phyloP scores from a whole-genome alignment of 2,329 filamentous ascomycete genomes.

The Phialocephala sp. region DNA sequence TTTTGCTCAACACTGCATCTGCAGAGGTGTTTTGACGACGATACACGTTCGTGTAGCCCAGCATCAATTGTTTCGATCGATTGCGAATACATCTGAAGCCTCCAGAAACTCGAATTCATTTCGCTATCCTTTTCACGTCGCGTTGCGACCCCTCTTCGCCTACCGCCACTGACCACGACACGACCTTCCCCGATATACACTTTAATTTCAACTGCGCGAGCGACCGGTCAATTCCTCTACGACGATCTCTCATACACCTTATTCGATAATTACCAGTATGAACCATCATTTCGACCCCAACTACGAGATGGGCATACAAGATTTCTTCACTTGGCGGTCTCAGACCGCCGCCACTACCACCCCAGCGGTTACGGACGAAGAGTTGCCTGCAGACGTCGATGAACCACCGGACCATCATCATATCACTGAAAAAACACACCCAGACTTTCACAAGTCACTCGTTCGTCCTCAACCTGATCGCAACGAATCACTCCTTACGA shows the following conservation, averaged over 20 bases:
- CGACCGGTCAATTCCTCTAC: not conserved
- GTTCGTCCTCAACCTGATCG: slow-evolving; percentile 57
- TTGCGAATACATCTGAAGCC: slow-evolving; percentile 20
- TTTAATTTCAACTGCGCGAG: slow-evolving; percentile 22
- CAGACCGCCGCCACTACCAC: slow-evolving; percentile 44
- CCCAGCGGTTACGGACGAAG: slow-evolving; percentile 57
- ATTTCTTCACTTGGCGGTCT: slow-evolving; percentile 53
- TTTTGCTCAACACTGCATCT: slow-evolving; percentile 28
- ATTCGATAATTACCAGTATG: slow-evolving; percentile 23
- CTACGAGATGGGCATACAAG: slow-evolving; percentile 39
- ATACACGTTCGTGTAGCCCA: slow-evolving; percentile 14
- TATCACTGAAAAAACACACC: slow-evolving; percentile 23
- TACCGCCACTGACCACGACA: slow-evolving; percentile 21
- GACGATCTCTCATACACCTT: slow-evolving; percentile 12
- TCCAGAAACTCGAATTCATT: slow-evolving; percentile 13
- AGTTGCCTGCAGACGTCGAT: slow-evolving; percentile 77
- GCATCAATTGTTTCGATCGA: slow-evolving; percentile 15
- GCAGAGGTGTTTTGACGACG: slow-evolving; percentile 26
- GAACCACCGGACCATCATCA: slow-evolving; percentile 77
- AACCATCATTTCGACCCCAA: slow-evolving; percentile 26
- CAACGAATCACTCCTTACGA: slow-evolving; percentile 85
- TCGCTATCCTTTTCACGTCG: slow-evolving; percentile 14
- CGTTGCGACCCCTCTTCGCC: slow-evolving; percentile 23
- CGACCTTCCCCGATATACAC: slow-evolving; percentile 14
- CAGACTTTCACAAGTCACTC: slow-evolving; percentile 43